Conservation (phyloP, 1,284 basidiomycete genomes). For the Moniliophthora roreri region DNA sequence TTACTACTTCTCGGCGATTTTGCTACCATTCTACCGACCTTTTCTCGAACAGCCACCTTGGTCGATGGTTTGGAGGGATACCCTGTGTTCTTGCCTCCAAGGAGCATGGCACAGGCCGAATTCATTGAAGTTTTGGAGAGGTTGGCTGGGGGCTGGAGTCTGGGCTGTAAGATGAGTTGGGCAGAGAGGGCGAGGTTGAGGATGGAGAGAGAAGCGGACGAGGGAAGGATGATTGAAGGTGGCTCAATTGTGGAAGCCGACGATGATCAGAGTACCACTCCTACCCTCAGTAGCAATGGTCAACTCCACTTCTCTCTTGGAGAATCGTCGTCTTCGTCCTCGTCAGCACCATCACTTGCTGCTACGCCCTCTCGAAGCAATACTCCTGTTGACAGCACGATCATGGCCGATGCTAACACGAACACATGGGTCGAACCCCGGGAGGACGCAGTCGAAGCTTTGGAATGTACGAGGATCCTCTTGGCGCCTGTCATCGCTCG, state of each 20-base stretch:
- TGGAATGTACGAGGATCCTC: slow-evolving; percentile 68
- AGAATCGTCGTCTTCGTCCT: slow-evolving; percentile 5
- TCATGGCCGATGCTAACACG: slow-evolving; percentile 17
- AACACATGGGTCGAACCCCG: slow-evolving; percentile 27
- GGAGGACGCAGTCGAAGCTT: slow-evolving; percentile 38
- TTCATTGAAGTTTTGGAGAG: slow-evolving; percentile 79
- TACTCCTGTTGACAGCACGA: slow-evolving; percentile 11
- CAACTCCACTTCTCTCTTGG: neutral
- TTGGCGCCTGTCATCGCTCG: slow-evolving; percentile 64
- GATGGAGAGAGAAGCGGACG: slow-evolving; percentile 33
- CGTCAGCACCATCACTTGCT: slow-evolving; percentile 1
- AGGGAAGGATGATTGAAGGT: slow-evolving; percentile 33
- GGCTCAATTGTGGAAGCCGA: slow-evolving; percentile 23
- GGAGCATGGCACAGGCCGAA: slow-evolving; percentile 84
- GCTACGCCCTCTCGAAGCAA: slow-evolving; percentile 8
- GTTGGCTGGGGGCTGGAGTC: slow-evolving; percentile 69
- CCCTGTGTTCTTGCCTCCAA: slow-evolving; percentile 78
- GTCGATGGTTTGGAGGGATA: slow-evolving; percentile 82
- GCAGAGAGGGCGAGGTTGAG: neutral
- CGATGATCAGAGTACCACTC: slow-evolving; percentile 14
- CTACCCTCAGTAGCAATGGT: neutral
- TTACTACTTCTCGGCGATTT: slow-evolving; percentile 76
- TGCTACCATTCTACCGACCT: slow-evolving; percentile 53
- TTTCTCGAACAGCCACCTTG: slow-evolving; percentile 60
- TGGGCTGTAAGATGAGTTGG: slow-evolving; percentile 24